A percentile compares a stretch with the other conserved stretches of the same genome.
Conservation (phyloP, 345 rosid species). For the Clausena lansium region DNA sequence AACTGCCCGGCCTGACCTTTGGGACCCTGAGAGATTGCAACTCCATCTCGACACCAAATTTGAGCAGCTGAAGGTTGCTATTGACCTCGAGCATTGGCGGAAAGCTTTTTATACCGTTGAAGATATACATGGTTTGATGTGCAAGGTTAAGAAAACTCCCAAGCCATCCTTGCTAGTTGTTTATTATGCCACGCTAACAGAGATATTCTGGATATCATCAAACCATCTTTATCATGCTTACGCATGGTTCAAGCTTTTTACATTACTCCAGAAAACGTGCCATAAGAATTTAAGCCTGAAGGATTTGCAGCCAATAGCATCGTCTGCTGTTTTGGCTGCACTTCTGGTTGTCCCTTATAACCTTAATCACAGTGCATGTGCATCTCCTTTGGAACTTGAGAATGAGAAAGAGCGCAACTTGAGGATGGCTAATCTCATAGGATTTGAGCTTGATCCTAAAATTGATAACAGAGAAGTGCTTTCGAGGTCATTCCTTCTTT, state of each 20-base stretch:
- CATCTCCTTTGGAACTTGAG: conserved; percentile 88
- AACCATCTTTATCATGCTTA: conserved; percentile 94
- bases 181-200: conserved; percentile 90
- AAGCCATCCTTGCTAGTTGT: conserved; percentile 91
- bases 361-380: conserved; percentile 57
- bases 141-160: conserved; percentile 90
- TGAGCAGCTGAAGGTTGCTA: conserved; percentile 95
- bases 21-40: conserved; percentile 95
- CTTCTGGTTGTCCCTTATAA: conserved; percentile 77
- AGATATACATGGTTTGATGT: conserved; percentile 94
- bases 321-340: conserved; percentile 92
- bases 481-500: conserved; percentile 75
- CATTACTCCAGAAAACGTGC: conserved; percentile 80
- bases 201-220: conserved; percentile 89
- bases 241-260: conserved; percentile 94
- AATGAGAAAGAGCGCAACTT: conserved; percentile 88
- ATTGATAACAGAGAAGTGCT: conserved; percentile 91
- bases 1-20: conserved; percentile 87
- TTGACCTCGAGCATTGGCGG: conserved; percentile 97
- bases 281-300: conserved; percentile 93
- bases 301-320: conserved; percentile 87
- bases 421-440: conserved; percentile 95
- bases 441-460: conserved; percentile 81
- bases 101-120: conserved; percentile 96
- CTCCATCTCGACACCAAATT: conserved; percentile 89